These are phyloP conservation scores for Trichophyton rubrum DNA, from an alignment of 2,329 filamentous ascomycete species.

Conservation along the genomic window DNA sequence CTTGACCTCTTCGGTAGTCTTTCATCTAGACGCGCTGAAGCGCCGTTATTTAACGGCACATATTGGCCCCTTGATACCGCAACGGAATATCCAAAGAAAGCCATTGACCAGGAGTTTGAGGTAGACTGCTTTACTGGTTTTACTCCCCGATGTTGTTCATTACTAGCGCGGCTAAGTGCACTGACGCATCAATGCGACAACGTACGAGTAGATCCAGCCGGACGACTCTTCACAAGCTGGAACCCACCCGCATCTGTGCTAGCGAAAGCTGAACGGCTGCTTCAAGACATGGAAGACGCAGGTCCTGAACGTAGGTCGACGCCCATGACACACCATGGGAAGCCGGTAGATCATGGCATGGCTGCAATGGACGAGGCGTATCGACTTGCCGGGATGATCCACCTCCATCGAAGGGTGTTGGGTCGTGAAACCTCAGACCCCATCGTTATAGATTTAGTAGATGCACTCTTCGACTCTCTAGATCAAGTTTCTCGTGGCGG, in stretches of 20 bases:
- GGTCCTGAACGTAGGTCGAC: slow-evolving; percentile 25
- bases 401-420: slow-evolving; percentile 61
- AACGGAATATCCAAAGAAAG: slow-evolving; percentile 19
- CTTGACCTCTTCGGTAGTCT: slow-evolving; percentile 67
- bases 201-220: not conserved
- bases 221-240: slow-evolving; percentile 1
- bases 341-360: slow-evolving; percentile 35
- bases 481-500: slow-evolving; percentile 51
- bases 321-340: slow-evolving; percentile 29
- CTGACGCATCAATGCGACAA: slow-evolving; percentile 55
- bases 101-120: slow-evolving; percentile 48
- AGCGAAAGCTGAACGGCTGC: slow-evolving; percentile 46
- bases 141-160: slow-evolving; percentile 56
- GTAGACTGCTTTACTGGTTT: slow-evolving; percentile 76
- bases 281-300: slow-evolving; percentile 48
- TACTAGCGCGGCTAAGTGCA: slow-evolving; percentile 59
- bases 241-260: slow-evolving; percentile 43
- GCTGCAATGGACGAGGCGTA: slow-evolving; percentile 64
- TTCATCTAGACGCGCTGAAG: slow-evolving; percentile 44
- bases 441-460: slow-evolving; percentile 51
- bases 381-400: slow-evolving; percentile 65
- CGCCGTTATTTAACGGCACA: slow-evolving; percentile 39
- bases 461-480: slow-evolving; percentile 51
- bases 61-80: slow-evolving; percentile 29
- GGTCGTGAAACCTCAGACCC: slow-evolving; percentile 45